Conservation (phyloP, 176 grass and related monocot genomes). For the Otatea glauca region DNA sequence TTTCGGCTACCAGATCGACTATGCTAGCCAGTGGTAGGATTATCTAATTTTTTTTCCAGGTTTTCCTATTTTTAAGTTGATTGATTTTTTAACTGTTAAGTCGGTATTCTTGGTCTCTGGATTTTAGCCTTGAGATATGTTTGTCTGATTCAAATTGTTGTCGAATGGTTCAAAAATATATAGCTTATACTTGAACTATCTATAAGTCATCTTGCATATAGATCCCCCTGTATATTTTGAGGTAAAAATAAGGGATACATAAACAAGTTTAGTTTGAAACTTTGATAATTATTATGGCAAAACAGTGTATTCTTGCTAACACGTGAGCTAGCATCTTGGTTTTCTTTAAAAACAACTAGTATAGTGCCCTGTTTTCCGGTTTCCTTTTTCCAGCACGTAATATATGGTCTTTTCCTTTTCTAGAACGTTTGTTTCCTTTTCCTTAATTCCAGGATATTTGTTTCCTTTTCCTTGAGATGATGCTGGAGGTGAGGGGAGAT, state of each 20-base stretch:
- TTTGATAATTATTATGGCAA: neutral
- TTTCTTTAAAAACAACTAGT: no score
- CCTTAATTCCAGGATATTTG: no score
- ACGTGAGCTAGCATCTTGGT: neutral
- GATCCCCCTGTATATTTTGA: no score
- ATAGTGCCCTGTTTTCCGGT: no score
- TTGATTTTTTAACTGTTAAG: neutral
- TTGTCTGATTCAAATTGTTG: neutral
- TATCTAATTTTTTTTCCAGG: neutral
- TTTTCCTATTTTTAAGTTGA: neutral
- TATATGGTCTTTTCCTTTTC: no score
- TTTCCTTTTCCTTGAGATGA: no score
- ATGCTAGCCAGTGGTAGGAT: neutral
- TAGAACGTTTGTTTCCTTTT: no score
- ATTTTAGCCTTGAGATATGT: neutral
- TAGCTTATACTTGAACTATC: neutral
- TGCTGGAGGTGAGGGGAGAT: no score
- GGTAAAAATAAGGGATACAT: no score
- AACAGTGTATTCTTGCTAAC: neutral
- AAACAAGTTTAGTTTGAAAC: no score
- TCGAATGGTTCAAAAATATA: neutral
- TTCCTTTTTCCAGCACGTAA: no score
- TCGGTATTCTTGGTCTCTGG: neutral
- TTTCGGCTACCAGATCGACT: neutral
- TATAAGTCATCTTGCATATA: no score